Percentiles rank a stretch among this genome's conserved stretches.
These are phyloP conservation scores for Chaetothyriales sp. DNA, from an alignment of 2,329 filamentous ascomycete genomes.

Conservation along the genomic window DNA sequence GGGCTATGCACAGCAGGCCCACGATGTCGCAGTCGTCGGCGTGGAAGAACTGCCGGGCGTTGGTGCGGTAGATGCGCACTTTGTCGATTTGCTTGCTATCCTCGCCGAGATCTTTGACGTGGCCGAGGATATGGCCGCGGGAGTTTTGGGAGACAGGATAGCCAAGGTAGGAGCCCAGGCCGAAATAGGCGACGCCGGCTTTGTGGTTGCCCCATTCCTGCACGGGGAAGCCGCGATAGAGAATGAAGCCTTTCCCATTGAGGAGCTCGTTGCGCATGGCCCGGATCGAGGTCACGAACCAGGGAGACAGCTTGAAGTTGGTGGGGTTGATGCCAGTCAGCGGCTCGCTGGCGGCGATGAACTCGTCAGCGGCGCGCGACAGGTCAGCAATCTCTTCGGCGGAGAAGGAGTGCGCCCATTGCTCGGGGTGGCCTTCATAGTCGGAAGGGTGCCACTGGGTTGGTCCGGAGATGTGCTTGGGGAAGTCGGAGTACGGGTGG, in stretches of 20 bases:
- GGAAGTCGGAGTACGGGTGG: constrained; percentile 56
- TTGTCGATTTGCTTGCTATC: constrained; percentile 69
- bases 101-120: constrained; percentile 79
- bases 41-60: constrained; percentile 75
- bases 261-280: constrained; percentile 53
- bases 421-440: constrained; percentile 48
- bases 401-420: constrained; percentile 61
- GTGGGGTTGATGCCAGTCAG: constrained; percentile 57
- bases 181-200: constrained; percentile 80
- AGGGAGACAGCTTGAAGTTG: constrained; percentile 47
- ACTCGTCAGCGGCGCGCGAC: constrained; percentile 51
- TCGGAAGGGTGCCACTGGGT: constrained; percentile 61
- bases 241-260: constrained; percentile 76
- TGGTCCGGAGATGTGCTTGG: constrained; percentile 54
- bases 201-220: constrained; percentile 63
- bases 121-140: constrained; percentile 70
- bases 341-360: constrained; percentile 50
- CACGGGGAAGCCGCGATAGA: constrained; percentile 77
- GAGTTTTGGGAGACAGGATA: constrained; percentile 83
- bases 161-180: constrained; percentile 68
- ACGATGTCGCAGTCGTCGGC: constrained; percentile 73
- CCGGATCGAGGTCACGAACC: constrained; percentile 39
- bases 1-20: constrained; percentile 66
- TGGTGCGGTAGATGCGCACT: constrained; percentile 81
- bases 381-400: constrained; percentile 55